Percentiles rank a stretch among this genome's conserved stretches.
These are phyloP conservation scores for Chaetomiaceae sp. DNA, from an alignment of 2,329 filamentous ascomycete genomes.

Conservation along the genomic window DNA sequence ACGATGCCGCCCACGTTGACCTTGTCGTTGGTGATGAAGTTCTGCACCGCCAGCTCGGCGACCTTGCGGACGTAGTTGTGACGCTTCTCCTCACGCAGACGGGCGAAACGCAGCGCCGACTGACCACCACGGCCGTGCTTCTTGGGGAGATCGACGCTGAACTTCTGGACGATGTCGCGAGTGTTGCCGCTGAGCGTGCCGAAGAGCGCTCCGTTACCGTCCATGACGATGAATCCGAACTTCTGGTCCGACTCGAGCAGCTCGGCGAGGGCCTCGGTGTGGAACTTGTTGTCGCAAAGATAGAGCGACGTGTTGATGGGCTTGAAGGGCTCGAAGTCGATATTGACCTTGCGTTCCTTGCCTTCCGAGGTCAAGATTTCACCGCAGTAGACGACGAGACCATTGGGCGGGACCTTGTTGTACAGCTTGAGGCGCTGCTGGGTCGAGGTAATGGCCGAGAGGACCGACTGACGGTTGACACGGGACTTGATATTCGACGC, in stretches of 20 bases:
- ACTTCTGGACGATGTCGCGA: slow-evolving; percentile 94
- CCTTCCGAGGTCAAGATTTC: slow-evolving; percentile 99
- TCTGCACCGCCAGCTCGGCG: slow-evolving; percentile 94
- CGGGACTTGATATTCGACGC: slow-evolving; percentile 99
- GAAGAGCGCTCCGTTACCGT: slow-evolving; percentile 96
- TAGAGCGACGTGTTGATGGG: slow-evolving; percentile 99
- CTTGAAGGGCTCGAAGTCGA: slow-evolving; percentile 99
- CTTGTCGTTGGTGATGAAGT: slow-evolving; percentile 98
- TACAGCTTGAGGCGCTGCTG: slow-evolving; percentile 99
- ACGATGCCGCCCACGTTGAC: slow-evolving; percentile 96
- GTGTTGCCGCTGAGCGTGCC: slow-evolving; percentile 97
- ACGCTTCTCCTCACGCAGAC: slow-evolving; percentile 98
- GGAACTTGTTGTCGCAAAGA: slow-evolving; percentile 99
- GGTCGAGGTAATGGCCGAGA: slow-evolving; percentile 97
- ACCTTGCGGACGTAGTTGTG: slow-evolving; percentile 99
- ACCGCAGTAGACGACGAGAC: slow-evolving; percentile 97
- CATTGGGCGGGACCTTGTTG: slow-evolving; percentile 97
- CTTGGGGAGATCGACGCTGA: slow-evolving; percentile 97
- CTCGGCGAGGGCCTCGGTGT: slow-evolving; percentile 94
- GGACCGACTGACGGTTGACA: slow-evolving; percentile 95
- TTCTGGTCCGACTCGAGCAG: slow-evolving; percentile 98
- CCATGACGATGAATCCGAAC: slow-evolving; percentile 99
- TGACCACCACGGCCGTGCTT: slow-evolving; percentile 99
- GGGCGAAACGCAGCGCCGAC: slow-evolving; percentile 97
- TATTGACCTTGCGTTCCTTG: slow-evolving; percentile 99